Evolutionary conservation across 768 basidiomycete genomes (phyloP), one percentile per base, ranked within the genome.

Genomic region (Leccinum incarnatum): DNA sequence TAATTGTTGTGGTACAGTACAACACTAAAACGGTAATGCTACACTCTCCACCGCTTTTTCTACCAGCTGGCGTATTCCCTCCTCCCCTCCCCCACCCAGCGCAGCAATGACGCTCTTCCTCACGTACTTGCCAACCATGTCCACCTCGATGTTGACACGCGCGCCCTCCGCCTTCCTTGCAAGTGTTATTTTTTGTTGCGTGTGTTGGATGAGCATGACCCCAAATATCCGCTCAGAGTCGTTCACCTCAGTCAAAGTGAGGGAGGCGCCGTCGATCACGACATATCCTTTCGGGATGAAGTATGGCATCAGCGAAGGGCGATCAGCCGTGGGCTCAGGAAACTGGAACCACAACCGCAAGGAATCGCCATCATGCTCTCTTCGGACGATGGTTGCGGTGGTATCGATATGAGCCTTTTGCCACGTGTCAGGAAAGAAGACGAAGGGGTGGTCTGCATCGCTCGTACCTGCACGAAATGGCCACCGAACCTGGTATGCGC

Each of bases 151-250:
- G 69, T 99, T 99, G 53, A 98, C 95, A 66, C 81, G 89, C 50
- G 83, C 83, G 1, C 95, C 95, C 1, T 89, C 71, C 3, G 66
- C 63, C 73, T 98, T 99, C 60, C 75, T 81, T 40, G 82, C 81
- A 53, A 99, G 79, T 2, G 91, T 88, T 57, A 98, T 88, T 74
- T 88, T 93, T 66, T 86, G 77, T 70, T 97, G 96, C 11, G 93
- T 95, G 74, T 98, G 95, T 65, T 84, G 84, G 74, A 99, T 95
- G 63, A 99, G 83, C 95, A 98, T 98, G 53, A 99, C 82, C 34
- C 87, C 86, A 68, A 98, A 96, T 46, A 76, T 83, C 40, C 83
- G 72, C 59, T 78, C 67, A 25, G 66, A 62, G 71, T 89, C 85
- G 74, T 86, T 74, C 32, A 98, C 93, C 30, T 77, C 77, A 0